Evolutionary conservation across 179 eudicot species (phyloP), one percentile per base, ranked within the genome.

Genomic region (Camellia oleifera): DNA sequence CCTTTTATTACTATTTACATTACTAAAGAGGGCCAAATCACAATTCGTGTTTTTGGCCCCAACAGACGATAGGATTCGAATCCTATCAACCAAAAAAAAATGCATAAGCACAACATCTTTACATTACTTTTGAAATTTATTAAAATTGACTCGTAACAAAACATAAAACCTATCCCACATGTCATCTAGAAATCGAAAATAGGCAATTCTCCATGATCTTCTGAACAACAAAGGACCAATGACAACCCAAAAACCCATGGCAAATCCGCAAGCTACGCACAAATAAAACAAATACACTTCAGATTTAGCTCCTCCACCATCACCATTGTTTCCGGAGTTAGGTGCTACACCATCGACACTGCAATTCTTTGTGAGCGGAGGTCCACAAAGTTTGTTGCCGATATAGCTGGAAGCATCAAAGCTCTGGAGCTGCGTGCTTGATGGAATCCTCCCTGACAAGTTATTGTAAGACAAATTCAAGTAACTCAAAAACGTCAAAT

Each of bases 331-430:
- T 11, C 23, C 44, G 3, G 0, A 0, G 8, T 7, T 2, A 10
- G 69, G 3, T 66, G 13, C 2, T 13, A 4, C 69, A 4, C n/a
- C 72, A 32, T 11, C n/a, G 7, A 23, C 46, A 5, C 9, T 69
- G 20, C 73, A 69, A 6, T 45, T 42, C 8, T 69, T 14, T 45
- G 52, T 11, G 8, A 69, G 18, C 2, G 50, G 73, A 69, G 73
- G 18, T 44, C 73, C 73, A 69, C 73, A 69, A 45, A 69, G 73
- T 69, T 8, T 17, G 20, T 69, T 69, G 7, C 73, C 73, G 8
- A 45, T 6, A 14, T 8, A 69, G 53, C 73, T 42, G 40, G n/a
- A 11, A 3, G 7, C n/a, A 69, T 69, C 20, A 7, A 69, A 69
- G 18, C 50, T 14, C 53, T 69, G 73, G 20, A 69, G 73, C 15